A percentile compares a stretch with the other conserved stretches of the same genome.
phyloP scores from a whole-genome alignment of 306 rosid genomes.

The Phaseolus lunatus region DNA sequence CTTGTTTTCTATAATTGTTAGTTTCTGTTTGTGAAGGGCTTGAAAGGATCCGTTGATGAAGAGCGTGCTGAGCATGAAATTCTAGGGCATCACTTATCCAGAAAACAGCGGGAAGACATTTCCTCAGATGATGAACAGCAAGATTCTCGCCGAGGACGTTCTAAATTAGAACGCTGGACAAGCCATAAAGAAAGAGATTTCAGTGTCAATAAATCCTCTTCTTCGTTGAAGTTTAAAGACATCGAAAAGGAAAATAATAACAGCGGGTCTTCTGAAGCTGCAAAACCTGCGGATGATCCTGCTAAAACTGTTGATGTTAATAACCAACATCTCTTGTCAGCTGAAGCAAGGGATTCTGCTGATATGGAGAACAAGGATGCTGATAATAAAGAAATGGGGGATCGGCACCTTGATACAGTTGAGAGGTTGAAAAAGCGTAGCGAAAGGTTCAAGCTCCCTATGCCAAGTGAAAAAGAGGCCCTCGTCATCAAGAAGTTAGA shows the following conservation, averaged over 20 bases:
- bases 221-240: constrained; percentile 64
- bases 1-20: constrained; percentile 37
- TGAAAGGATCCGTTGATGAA: constrained; percentile 64
- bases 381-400: constrained; percentile 67
- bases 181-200: constrained; percentile 91
- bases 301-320: constrained; percentile 59
- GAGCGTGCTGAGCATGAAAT: constrained; percentile 61
- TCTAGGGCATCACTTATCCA: constrained; percentile 61
- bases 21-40: constrained; percentile 64
- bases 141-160: constrained; percentile 80
- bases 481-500: constrained; percentile 69
- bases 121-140: constrained; percentile 84
- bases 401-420: constrained; percentile 84
- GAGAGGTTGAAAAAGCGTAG: constrained; percentile 98
- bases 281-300: constrained; percentile 65
- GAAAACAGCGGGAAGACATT: constrained; percentile 64
- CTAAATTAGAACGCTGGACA: constrained; percentile 99
- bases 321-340: constrained; percentile 49
- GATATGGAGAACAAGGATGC: constrained; percentile 71
- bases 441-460: constrained; percentile 96
- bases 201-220: constrained; percentile 64
- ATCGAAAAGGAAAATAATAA: constrained; percentile 59
- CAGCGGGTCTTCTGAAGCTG: constrained; percentile 60
- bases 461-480: constrained; percentile 94
- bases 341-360: constrained; percentile 70